Evolutionary conservation across 441 rosid genomes (phyloP).

Genomic region (Bocquillonia castaneifolia): DNA sequence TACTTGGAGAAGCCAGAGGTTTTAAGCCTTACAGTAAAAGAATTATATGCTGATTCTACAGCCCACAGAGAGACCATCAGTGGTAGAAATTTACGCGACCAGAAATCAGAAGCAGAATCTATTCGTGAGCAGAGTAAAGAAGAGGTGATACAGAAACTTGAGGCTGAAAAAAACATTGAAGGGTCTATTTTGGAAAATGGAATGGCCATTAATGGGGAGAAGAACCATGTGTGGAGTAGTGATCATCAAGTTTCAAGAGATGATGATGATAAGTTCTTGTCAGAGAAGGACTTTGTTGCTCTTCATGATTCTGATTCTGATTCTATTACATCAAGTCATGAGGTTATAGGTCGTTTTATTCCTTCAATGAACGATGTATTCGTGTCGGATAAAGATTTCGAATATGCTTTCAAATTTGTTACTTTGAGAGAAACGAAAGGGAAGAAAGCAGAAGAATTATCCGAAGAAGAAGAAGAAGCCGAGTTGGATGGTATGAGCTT

Average conservation of each 20-base stretch:
- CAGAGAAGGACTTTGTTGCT: conserved; percentile 37
- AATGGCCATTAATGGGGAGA: conserved; percentile 11
- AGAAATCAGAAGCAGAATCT: conserved; percentile 15
- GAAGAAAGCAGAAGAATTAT: conserved; percentile 15
- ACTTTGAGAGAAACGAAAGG: conserved; percentile 17
- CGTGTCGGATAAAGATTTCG: conserved; percentile 52
- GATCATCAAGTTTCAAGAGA: conserved; percentile 20
- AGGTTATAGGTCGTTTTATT: conserved; percentile 34
- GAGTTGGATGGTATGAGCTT: conserved; percentile 15
- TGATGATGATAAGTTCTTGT: conserved; percentile 30
- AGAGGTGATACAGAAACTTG: conserved; percentile 14
- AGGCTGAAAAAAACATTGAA: conserved; percentile 9
- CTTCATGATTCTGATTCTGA: conserved; percentile 35
- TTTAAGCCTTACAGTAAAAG: conserved; percentile 29
- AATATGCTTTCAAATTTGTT: conserved; percentile 22
- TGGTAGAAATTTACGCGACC: background rate
- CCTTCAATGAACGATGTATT: conserved; percentile 46
- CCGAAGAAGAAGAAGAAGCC: conserved; percentile 22
- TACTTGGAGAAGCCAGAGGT: conserved; percentile 36
- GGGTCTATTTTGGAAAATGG: conserved; percentile 12
- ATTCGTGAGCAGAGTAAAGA: conserved; percentile 17
- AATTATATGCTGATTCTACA: conserved; percentile 25
- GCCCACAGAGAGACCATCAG: background rate
- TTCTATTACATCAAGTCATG: conserved; percentile 53
- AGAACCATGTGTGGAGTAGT: conserved; percentile 8